Conservation (phyloP, 78 protist genomes). For the Planoprotostelium fungivorum region DNA sequence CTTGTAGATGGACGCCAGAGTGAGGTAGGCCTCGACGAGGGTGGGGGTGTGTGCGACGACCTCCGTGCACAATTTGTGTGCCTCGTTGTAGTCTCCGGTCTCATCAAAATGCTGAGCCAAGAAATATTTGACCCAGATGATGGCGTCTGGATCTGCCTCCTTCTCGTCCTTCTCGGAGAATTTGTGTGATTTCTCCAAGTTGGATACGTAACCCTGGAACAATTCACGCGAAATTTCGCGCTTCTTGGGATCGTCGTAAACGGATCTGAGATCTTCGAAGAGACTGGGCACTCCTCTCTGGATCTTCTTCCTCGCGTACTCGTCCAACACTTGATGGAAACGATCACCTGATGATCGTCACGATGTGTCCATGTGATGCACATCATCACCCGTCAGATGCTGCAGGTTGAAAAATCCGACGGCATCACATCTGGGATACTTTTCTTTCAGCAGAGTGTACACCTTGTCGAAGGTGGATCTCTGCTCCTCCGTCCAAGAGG, state of each 20-base stretch:
- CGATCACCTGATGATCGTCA: background rate
- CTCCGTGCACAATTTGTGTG: constrained; percentile 24
- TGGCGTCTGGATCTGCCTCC: constrained; percentile 30
- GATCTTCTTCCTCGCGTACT: constrained; percentile 16
- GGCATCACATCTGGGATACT: background rate
- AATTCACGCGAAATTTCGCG: constrained; percentile 29
- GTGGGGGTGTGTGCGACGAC: constrained; percentile 89
- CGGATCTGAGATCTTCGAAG: constrained; percentile 38
- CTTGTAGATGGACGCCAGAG: constrained; percentile 66
- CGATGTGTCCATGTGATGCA: background rate
- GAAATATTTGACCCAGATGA: constrained; percentile 52
- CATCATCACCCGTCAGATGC: background rate
- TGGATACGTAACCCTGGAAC: constrained; percentile 3
- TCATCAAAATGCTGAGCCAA: constrained; percentile 67
- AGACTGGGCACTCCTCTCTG: constrained; percentile 61
- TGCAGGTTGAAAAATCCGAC: background rate
- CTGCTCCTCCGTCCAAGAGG: background rate
- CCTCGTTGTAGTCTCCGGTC: constrained; percentile 8
- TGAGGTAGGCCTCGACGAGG: constrained; percentile 59
- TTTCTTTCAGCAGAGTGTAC: background rate
- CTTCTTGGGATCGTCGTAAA: constrained; percentile 55
- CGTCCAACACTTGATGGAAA: background rate
- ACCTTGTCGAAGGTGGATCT: background rate
- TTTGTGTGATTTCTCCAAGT: background rate
- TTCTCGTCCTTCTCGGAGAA: constrained; percentile 3